These are phyloP conservation scores for Pholiota conissans DNA, from an alignment of 768 basidiomycete genomes.

Conservation along the genomic window DNA sequence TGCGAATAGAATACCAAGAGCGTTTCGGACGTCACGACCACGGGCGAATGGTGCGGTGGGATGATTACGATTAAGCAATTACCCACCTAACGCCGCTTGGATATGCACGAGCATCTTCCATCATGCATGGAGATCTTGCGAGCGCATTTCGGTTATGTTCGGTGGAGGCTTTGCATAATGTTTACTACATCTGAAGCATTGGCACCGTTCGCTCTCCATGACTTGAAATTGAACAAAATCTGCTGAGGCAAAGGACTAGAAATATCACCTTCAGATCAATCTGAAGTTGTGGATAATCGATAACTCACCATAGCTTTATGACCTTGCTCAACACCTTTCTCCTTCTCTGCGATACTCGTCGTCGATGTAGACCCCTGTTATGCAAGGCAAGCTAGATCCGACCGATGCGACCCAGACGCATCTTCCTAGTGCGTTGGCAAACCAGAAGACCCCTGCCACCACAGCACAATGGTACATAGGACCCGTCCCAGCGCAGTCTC, in stretches of 20 bases:
- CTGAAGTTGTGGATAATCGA: no score
- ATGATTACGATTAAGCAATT: constrained; percentile 1
- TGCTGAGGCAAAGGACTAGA: no score
- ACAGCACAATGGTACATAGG: not conserved
- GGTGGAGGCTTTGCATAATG: not conserved
- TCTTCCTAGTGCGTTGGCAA: not conserved
- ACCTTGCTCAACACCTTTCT: not conserved
- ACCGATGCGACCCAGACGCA: not conserved
- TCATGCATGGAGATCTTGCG: not conserved
- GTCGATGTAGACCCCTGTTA: no score
- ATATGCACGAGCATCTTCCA: not conserved
- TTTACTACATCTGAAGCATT: not conserved
- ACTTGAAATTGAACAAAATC: no score
- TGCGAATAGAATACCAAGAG: no score
- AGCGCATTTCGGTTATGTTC: not conserved
- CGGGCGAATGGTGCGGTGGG: not conserved
- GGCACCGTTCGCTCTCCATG: no score
- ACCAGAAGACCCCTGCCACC: constrained; percentile 1
- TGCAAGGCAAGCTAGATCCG: constrained; percentile 1
- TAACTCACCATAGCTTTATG: not conserved
- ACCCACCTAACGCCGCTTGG: constrained; percentile 10
- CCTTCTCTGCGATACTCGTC: no score
- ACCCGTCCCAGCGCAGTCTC: not conserved
- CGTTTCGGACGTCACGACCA: no score
- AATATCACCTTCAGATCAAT: no score